Base-by-base conservation (phyloP, 1,284 basidiomycete genomes). In the Papiliotrema terrestris region DNA sequence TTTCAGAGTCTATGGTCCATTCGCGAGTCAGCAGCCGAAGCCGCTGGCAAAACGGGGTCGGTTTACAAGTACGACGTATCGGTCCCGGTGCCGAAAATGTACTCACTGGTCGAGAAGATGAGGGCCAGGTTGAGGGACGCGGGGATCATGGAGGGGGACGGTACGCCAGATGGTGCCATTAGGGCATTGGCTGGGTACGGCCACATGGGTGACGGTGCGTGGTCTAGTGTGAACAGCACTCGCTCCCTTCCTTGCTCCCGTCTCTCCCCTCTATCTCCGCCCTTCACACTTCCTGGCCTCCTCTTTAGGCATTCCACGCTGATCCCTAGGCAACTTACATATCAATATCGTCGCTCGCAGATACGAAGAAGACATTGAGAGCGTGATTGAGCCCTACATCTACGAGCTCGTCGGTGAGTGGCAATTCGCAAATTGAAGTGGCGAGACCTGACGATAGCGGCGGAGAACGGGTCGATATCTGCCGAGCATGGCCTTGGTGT, bases 51-150 rank as follows among this genome's bases (percentile, higher is more conserved):
- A 74, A 87, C 91, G 71, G 96, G 96, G 43, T 91, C 91, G 65
- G 87, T 89, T 3, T 98, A 96, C 82, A 99, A 99, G 80, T 98
- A 98, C 76, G 96, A 98, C 69, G 84, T 99, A 39, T 94, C 91
- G 20, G 85, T 98, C 35, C 95, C 95, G 2, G 82, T 96, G 3
- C 81, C 84, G 22, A 83, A 86, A 65, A 98, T 98, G 83, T 88
- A 98, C 78, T 83, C 84, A 25, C 84, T 97, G 14, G 91, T 98
- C 19, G 88, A 95, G 66, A 80, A 82, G 41, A 87, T 94, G 48
- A 81, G 89, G 55, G 83, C 86, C 54, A 86, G 86, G 50, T 79
- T 98, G 46, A 77, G 81, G 37, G 83, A 85, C 38, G 84, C 86
- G 61, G 92, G 89, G 1, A 76, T 97, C 19, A 77, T 90, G 52